Conservation (phyloP, 73 alveolate genomes). For the Paramecium sexaurelia region DNA sequence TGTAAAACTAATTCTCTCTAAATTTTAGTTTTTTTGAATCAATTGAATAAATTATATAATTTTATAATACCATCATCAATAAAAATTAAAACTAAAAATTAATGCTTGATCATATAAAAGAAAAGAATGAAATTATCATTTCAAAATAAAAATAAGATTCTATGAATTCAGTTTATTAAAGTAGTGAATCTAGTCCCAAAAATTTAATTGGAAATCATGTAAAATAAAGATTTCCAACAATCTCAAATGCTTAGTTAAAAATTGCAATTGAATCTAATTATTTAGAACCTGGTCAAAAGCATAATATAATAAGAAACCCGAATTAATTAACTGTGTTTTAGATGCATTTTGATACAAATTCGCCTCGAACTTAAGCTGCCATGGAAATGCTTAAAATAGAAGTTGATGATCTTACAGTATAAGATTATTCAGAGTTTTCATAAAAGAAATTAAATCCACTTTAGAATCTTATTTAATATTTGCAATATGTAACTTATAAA, state of each 20-base stretch:
- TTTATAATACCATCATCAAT: not conserved
- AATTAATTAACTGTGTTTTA: not conserved
- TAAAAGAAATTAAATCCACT: not conserved
- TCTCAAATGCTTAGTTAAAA: not conserved
- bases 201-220: not conserved
- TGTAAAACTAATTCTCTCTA: no score
- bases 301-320: not conserved
- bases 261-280: constrained; percentile 11
- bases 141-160: not conserved
- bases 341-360: constrained; percentile 2
- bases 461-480: not conserved
- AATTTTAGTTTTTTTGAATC: no score
- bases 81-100: constrained; percentile 16
- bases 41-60: not conserved
- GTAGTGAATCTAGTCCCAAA: constrained; percentile 13
- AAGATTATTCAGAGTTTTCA: not conserved
- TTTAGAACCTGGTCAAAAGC: not conserved
- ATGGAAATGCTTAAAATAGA: constrained; percentile 20
- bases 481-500: not conserved
- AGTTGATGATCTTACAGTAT: not conserved
- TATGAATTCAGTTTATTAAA: not conserved
- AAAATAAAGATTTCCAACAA: not conserved
- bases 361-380: constrained; percentile 17
- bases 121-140: not conserved
- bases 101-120: not conserved